phyloP scores from a whole-genome alignment of 345 rosid genomes.

The Melaleuca quinquenervia region DNA sequence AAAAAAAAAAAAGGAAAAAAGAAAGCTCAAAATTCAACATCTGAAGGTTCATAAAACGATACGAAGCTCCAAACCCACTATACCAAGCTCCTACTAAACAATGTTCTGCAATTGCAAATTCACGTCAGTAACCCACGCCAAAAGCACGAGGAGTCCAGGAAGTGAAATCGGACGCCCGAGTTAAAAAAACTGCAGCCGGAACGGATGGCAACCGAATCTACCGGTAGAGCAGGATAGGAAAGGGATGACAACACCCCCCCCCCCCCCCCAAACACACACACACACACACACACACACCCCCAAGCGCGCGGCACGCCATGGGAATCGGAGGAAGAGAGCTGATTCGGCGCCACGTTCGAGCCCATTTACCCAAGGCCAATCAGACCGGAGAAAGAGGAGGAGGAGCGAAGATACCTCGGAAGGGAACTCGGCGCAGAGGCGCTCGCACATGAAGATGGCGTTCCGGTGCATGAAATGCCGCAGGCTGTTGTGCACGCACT shows the following conservation, averaged over 20 bases:
- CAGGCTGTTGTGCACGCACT: constrained; percentile 72
- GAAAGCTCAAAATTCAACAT: background rate
- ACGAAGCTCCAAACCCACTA: no score
- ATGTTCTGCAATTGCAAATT: background rate
- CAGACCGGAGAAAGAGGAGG: background rate
- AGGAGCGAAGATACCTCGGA: constrained; percentile 46
- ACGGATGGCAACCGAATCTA: background rate
- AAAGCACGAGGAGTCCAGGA: background rate
- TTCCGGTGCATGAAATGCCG: constrained; percentile 71
- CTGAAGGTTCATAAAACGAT: background rate
- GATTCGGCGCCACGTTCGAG: background rate
- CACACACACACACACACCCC: no score
- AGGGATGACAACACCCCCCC: no score
- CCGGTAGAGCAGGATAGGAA: background rate
- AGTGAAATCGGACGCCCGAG: background rate
- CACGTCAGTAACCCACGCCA: background rate
- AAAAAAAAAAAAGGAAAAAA: no score
- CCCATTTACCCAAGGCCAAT: background rate
- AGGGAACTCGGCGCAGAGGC: constrained; percentile 95
- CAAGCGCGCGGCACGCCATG: background rate
- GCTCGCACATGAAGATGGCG: constrained; percentile 92
- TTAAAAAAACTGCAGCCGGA: background rate
- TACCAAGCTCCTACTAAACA: background rate
- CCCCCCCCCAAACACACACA: no score
- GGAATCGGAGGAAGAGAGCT: background rate